Conservation (phyloP, 805 yeast genomes). For the Priceomyces carsonii region DNA sequence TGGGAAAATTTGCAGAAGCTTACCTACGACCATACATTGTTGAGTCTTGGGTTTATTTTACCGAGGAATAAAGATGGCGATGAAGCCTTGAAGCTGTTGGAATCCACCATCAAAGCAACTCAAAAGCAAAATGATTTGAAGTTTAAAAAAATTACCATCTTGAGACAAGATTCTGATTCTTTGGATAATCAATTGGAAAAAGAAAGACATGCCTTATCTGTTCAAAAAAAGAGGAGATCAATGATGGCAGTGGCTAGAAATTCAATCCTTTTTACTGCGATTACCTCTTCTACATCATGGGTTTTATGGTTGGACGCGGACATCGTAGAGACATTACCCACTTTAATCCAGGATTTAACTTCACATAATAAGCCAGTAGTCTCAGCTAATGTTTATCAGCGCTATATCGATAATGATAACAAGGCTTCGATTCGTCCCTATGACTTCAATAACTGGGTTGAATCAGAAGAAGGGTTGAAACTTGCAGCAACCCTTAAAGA, state of each 20-base stretch:
- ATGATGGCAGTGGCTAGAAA: slow-evolving; percentile 95
- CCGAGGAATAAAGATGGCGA: slow-evolving; percentile 87
- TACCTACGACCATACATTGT: slow-evolving; percentile 78
- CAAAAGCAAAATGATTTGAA: slow-evolving; percentile 66
- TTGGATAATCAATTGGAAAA: slow-evolving; percentile 75
- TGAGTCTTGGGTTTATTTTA: slow-evolving; percentile 88
- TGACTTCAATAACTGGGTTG: slow-evolving; percentile 96
- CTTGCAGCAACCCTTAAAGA: slow-evolving; percentile 73
- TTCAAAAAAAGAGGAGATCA: slow-evolving; percentile 85
- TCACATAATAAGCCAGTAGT: slow-evolving; percentile 82
- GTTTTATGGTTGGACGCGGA: slow-evolving; percentile 96
- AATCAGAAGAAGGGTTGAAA: slow-evolving; percentile 73
- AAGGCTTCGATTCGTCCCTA: slow-evolving; percentile 75
- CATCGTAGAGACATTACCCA: slow-evolving; percentile 82
- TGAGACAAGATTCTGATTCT: slow-evolving; percentile 87
- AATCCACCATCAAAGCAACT: slow-evolving; percentile 68
- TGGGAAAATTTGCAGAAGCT: slow-evolving; percentile 81
- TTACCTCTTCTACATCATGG: slow-evolving; percentile 92
- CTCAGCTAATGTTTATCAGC: slow-evolving; percentile 92
- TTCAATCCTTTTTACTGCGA: slow-evolving; percentile 82
- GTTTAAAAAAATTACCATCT: slow-evolving; percentile 80
- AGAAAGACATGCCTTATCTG: slow-evolving; percentile 84
- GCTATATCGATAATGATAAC: slow-evolving; percentile 60
- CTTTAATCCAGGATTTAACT: slow-evolving; percentile 84
- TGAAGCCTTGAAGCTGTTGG: slow-evolving; percentile 67